Conservation (phyloP, 1,284 basidiomycete species). For the Fereydounia khargensis region DNA sequence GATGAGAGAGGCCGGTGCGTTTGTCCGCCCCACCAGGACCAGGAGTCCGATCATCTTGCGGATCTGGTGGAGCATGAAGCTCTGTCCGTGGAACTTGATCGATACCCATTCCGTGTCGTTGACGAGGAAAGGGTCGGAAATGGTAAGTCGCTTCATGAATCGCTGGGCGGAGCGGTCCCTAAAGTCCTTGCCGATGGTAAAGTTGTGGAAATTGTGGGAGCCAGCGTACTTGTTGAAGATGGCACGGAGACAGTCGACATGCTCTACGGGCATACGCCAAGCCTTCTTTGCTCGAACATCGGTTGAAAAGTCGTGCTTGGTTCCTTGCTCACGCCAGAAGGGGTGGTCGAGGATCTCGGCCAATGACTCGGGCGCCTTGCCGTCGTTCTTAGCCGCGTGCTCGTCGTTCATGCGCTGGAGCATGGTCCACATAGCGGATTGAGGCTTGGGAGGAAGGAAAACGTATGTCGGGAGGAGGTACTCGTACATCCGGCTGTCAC, state of each 20-base stretch:
- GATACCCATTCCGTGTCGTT: conserved; percentile 93
- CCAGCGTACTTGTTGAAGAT: conserved; percentile 41
- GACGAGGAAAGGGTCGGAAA: conserved; percentile 64
- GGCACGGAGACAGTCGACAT: conserved; percentile 35
- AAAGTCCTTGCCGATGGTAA: conserved; percentile 84
- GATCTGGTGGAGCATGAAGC: conserved; percentile 96
- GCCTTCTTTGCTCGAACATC: conserved; percentile 46
- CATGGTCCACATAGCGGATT: conserved; percentile 52
- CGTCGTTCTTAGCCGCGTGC: conserved; percentile 3
- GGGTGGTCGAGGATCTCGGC: conserved; percentile 40
- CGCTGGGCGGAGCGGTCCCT: conserved; percentile 76
- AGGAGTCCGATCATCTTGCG: conserved; percentile 95
- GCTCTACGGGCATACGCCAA: conserved; percentile 30
- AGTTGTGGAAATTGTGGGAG: conserved; percentile 85
- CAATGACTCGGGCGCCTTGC: conserved; percentile 6
- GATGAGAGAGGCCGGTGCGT: conserved; percentile 40
- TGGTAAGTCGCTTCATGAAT: conserved; percentile 58
- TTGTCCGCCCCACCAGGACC: conserved; percentile 63
- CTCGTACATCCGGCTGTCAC: conserved; percentile 89
- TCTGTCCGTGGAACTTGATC: conserved; percentile 90
- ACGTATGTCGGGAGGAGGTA: conserved; percentile 95
- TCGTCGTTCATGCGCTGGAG: conserved; percentile 17
- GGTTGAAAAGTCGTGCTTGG: conserved; percentile 22
- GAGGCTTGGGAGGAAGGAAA: conserved; percentile 83
- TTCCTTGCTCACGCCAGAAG: conserved; percentile 47